Evolutionary conservation across 768 basidiomycete species (phyloP).

Genomic region (Aureoboletus auriporus): DNA sequence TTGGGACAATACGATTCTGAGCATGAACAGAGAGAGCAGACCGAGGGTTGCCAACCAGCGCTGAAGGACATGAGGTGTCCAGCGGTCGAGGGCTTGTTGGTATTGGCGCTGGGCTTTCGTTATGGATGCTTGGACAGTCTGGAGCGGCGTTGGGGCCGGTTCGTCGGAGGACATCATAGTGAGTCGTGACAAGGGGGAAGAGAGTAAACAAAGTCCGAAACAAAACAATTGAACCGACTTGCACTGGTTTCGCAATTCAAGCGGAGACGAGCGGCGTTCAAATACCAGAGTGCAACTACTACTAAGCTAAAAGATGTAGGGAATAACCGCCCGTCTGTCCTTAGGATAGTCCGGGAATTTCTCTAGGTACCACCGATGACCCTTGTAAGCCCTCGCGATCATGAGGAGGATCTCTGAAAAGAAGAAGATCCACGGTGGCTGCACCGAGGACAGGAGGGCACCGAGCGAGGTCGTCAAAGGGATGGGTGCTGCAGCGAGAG

Average conservation of each 20-base stretch:
- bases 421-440: slow-evolving; percentile 81
- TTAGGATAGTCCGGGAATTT: slow-evolving; percentile 82
- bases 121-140: slow-evolving; percentile 24
- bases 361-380: slow-evolving; percentile 81
- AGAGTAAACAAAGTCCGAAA: not conserved
- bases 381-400: slow-evolving; percentile 76
- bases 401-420: slow-evolving; percentile 68
- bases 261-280: slow-evolving; percentile 9
- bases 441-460: slow-evolving; percentile 39
- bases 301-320: slow-evolving; percentile 55
- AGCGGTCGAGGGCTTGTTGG: slow-evolving; percentile 85
- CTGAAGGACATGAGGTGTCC: slow-evolving; percentile 86
- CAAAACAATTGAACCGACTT: not conserved
- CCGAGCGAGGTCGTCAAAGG: slow-evolving; percentile 34
- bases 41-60: slow-evolving; percentile 82
- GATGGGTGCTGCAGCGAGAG: slow-evolving; percentile 63
- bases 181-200: slow-evolving; percentile 5
- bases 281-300: not conserved
- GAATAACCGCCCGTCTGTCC: slow-evolving; percentile 75
- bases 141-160: slow-evolving; percentile 23
- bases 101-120: slow-evolving; percentile 67
- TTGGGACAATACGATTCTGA: slow-evolving; percentile 85
- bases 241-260: not conserved
- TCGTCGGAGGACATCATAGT: slow-evolving; percentile 35
- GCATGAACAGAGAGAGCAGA: slow-evolving; percentile 68